Conservation (phyloP, 106 monocot genomes). For the Dendrobium huoshanense region DNA sequence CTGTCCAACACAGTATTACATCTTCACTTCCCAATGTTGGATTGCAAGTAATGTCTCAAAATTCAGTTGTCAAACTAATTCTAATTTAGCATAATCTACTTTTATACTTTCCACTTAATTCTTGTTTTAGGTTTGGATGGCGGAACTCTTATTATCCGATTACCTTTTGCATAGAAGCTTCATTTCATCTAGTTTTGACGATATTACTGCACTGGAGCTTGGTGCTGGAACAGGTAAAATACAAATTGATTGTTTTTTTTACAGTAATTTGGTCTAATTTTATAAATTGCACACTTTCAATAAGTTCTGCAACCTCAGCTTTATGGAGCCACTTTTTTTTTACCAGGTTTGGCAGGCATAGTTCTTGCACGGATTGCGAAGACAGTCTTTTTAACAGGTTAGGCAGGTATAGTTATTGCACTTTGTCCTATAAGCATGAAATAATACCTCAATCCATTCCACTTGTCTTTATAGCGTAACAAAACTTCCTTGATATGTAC, state of each 20-base stretch:
- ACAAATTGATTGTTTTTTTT: neutral
- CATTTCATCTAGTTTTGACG: slow-evolving; percentile 61
- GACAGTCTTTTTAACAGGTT: slow-evolving; percentile 76
- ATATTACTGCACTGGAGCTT: slow-evolving; percentile 67
- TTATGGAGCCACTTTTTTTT: slow-evolving; percentile 1
- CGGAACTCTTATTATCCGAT: slow-evolving; percentile 68
- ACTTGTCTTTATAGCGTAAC: neutral
- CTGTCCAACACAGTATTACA: slow-evolving; percentile 74
- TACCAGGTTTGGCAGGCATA: slow-evolving; percentile 73
- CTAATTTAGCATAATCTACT: neutral
- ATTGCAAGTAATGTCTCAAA: slow-evolving; percentile 54
- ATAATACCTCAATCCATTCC: neutral
- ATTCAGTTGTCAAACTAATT: neutral
- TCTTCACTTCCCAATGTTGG: slow-evolving; percentile 78
- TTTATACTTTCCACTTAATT: neutral
- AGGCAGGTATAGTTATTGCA: neutral
- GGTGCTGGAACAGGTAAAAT: slow-evolving; percentile 87
- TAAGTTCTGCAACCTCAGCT: neutral
- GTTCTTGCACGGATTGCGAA: slow-evolving; percentile 57
- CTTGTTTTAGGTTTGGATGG: slow-evolving; percentile 79
- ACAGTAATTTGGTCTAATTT: neutral
- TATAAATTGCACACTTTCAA: neutral
- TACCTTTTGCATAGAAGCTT: slow-evolving; percentile 59
- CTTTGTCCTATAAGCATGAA: neutral
- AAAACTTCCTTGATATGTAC: neutral